phyloP scores from a whole-genome alignment of 2,329 filamentous ascomycete species.

The Fusarium verticillioides region DNA sequence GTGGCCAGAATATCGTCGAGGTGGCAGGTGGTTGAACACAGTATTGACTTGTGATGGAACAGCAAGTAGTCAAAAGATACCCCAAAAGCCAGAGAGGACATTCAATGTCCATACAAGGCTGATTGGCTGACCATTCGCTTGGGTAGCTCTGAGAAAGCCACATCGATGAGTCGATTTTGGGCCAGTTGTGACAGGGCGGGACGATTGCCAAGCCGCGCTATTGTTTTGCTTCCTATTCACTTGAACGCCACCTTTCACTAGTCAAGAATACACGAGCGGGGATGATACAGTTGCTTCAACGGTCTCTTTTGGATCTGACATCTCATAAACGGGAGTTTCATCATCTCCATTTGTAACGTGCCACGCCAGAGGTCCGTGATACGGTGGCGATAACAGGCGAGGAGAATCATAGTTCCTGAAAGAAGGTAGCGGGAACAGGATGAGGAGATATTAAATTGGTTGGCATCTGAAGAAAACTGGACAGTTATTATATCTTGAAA shows the following conservation, averaged over 20 bases:
- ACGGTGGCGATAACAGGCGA: accelerated
- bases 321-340: neutral
- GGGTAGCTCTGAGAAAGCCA: neutral
- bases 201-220: neutral
- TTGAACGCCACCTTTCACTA: neutral
- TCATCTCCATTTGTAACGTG: accelerated
- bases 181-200: neutral
- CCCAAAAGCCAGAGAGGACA: no score
- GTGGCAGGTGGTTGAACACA: accelerated
- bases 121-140: no score
- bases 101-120: no score
- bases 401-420: accelerated
- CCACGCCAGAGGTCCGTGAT: neutral
- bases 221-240: neutral
- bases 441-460: no score
- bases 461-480: accelerated
- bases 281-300: no score
- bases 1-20: no score
- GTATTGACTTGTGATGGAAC: neutral
- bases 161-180: accelerated
- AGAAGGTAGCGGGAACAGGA: no score
- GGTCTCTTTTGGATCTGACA: neutral
- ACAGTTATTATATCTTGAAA: no score
- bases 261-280: no score
- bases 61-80: no score